Evolutionary conservation across 257 asterid species (phyloP).

Genomic region (Nicotiana tomentosiformis): DNA sequence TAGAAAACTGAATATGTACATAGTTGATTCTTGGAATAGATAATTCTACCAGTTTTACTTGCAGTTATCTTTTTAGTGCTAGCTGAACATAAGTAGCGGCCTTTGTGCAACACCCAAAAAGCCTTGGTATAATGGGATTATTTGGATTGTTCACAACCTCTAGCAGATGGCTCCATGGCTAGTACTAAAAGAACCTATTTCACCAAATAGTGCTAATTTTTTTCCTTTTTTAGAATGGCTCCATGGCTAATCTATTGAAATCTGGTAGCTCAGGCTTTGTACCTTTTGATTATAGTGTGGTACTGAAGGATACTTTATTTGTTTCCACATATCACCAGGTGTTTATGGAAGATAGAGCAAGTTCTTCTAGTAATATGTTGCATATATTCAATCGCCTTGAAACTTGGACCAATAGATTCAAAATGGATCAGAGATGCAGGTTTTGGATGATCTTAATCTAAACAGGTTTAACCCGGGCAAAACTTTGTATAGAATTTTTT

Average conservation of each 20-base stretch:
- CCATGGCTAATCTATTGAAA: not conserved
- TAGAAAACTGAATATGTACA: not conserved
- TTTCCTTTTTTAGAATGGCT: not conserved
- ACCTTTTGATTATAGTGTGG: not conserved
- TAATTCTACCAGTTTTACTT: not conserved
- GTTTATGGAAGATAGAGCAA: not conserved
- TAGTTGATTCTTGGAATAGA: not conserved
- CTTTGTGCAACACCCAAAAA: not conserved
- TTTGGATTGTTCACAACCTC: not conserved
- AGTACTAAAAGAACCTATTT: not conserved
- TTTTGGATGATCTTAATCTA: not conserved
- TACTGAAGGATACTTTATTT: not conserved
- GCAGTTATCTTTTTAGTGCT: not conserved
- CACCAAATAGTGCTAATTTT: not conserved
- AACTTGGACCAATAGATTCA: constrained; percentile 2
- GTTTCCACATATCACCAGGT: not conserved
- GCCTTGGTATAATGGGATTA: not conserved
- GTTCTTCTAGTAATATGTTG: not conserved
- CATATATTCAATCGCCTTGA: not conserved
- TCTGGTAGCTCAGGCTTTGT: not conserved
- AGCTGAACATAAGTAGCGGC: not conserved
- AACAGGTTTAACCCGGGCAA: not conserved
- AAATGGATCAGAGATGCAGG: not conserved
- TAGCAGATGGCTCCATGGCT: not conserved
- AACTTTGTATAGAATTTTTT: not conserved